Evolutionary conservation across 257 asterid species (phyloP).

Genomic region (Hygrophila difformis): DNA sequence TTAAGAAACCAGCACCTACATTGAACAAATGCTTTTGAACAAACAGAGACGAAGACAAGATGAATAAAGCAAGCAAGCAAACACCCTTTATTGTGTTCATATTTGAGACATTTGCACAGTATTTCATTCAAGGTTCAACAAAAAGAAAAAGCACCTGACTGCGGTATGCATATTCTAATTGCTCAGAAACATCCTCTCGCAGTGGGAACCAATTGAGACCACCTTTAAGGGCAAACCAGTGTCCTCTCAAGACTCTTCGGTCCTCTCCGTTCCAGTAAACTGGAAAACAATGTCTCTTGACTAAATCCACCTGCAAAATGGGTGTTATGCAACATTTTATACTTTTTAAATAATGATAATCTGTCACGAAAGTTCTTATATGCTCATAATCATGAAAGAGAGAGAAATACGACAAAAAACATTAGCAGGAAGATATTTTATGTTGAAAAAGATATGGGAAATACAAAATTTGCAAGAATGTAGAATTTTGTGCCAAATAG

Average conservation of each 20-base stretch:
- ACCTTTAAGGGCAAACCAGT: constrained; percentile 97
- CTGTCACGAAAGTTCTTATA: constrained; percentile 4
- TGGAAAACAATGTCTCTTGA: constrained; percentile 85
- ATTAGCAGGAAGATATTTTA: constrained; percentile 2
- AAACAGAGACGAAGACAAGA: neutral
- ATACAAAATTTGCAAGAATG: neutral
- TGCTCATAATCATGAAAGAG: neutral
- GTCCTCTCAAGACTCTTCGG: constrained; percentile 88
- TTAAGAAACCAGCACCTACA: constrained; percentile 1
- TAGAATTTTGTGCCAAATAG: constrained; percentile 4
- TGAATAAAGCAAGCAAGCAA: neutral
- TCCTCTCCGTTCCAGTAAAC: constrained; percentile 96
- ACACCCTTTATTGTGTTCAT: neutral
- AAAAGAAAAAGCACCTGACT: constrained; percentile 33
- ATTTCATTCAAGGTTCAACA: neutral
- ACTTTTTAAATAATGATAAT: constrained; percentile 2
- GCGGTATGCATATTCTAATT: constrained; percentile 89
- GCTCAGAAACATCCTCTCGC: constrained; percentile 95
- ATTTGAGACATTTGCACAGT: too few relatives aligned
- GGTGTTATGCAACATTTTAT: constrained; percentile 3
- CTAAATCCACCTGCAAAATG: constrained; percentile 75
- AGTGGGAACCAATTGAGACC: constrained; percentile 96
- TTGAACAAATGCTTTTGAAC: constrained; percentile 5
- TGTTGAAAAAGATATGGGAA: neutral
- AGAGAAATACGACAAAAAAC: neutral